Percentiles rank a stretch among this genome's conserved stretches.
These are phyloP conservation scores for Cytospora chrysosperma DNA, from an alignment of 2,329 filamentous ascomycete genomes.

Conservation along the genomic window DNA sequence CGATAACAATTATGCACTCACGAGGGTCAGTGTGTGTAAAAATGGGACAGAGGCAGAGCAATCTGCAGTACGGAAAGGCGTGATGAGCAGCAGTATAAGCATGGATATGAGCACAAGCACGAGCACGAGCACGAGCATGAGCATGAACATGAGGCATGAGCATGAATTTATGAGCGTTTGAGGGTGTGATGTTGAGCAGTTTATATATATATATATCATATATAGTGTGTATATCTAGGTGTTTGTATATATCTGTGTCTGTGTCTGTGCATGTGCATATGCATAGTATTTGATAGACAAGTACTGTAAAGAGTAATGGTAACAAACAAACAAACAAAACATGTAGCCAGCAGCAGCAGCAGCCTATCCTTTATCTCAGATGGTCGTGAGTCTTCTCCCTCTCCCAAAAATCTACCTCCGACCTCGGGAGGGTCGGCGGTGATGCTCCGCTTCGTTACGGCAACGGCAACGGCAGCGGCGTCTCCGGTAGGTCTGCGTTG, in stretches of 20 bases:
- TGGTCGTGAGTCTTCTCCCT: no score
- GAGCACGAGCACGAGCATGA: not conserved
- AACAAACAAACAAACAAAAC: no score
- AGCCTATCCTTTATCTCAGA: no score
- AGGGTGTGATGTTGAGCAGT: no score
- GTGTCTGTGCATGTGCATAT: no score
- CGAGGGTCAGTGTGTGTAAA: not conserved
- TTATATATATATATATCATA: no score
- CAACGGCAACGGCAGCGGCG: not conserved
- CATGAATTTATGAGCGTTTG: not conserved
- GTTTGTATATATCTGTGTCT: no score
- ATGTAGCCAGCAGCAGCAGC: not conserved
- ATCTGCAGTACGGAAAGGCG: conserved; percentile 12
- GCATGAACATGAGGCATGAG: not conserved
- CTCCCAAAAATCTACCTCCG: not conserved
- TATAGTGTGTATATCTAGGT: no score
- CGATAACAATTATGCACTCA: not conserved
- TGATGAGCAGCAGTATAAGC: not conserved
- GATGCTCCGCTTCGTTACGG: not conserved
- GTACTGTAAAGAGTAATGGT: no score
- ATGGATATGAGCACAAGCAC: not conserved
- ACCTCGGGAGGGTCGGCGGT: not conserved
- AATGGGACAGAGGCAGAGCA: conserved; percentile 5
- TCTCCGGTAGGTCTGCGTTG: not conserved
- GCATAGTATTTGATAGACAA: no score